Percentiles rank a stretch among this genome's conserved stretches.
Evolutionary conservation across 2,329 filamentous ascomycete species (phyloP).

Genomic region (Alternaria atra): DNA sequence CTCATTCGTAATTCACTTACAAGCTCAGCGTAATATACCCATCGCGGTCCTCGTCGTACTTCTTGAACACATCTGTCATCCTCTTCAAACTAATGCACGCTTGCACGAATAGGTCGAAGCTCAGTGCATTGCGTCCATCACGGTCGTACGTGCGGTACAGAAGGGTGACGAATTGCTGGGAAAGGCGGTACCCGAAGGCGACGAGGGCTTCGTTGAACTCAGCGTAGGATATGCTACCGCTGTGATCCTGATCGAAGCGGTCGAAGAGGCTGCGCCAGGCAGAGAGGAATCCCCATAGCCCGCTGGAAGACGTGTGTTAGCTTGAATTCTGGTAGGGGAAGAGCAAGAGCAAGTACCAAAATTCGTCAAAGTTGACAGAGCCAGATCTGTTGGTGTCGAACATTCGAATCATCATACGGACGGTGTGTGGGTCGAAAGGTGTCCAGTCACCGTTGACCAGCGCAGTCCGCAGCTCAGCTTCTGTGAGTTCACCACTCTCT

Average conservation of each 20-base stretch:
- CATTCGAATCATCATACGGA: constrained; percentile 99
- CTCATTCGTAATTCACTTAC: constrained; percentile 50
- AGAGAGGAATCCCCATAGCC: constrained; percentile 93
- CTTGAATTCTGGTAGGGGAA: not conserved
- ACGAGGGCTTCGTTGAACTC: constrained; percentile 93
- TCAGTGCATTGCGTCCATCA: constrained; percentile 57
- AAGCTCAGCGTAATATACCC: constrained; percentile 74
- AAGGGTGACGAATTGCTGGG: constrained; percentile 80
- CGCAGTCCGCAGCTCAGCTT: constrained; percentile 85
- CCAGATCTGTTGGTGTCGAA: constrained; percentile 92
- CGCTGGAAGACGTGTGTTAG: constrained; percentile 53
- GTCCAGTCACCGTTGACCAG: constrained; percentile 97
- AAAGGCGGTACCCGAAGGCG: constrained; percentile 91
- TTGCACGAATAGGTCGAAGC: constrained; percentile 95
- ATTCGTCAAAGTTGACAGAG: constrained; percentile 93
- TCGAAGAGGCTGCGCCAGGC: constrained; percentile 96
- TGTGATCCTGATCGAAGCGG: constrained; percentile 88
- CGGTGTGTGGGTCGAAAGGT: constrained; percentile 90
- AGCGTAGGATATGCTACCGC: constrained; percentile 82
- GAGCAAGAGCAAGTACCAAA: constrained; percentile 65
- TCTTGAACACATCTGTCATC: constrained; percentile 99
- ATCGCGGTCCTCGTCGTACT: constrained; percentile 96
- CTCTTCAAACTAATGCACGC: constrained; percentile 95
- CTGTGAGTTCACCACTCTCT: constrained; percentile 83
- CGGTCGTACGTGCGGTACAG: constrained; percentile 88